Evolutionary conservation across 2,329 filamentous ascomycete genomes (phyloP).

Genomic region (Talaromyces albobiverticillius): DNA sequence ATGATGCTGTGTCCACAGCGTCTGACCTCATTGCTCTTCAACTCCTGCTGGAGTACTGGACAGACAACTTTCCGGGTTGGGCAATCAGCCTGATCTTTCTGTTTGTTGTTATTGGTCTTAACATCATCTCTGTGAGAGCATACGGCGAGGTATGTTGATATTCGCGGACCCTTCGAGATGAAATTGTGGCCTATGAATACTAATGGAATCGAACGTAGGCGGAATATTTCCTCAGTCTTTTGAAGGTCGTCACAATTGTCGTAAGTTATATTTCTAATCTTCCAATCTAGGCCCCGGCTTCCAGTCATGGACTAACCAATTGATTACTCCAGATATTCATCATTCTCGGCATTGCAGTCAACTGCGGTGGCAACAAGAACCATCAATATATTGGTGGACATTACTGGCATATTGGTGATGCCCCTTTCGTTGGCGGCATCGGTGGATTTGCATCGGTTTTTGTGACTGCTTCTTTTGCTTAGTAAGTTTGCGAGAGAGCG

Average conservation of each 20-base stretch:
- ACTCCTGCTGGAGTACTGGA: conserved; percentile 61
- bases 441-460: conserved; percentile 65
- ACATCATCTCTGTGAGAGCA: conserved; percentile 52
- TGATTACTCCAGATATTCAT: conserved; percentile 53
- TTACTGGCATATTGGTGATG: conserved; percentile 58
- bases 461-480: conserved; percentile 62
- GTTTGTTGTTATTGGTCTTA: conserved; percentile 52
- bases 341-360: conserved; percentile 60
- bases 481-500: conserved; percentile 27
- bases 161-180: background rate
- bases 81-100: conserved; percentile 62
- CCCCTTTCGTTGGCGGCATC: conserved; percentile 64
- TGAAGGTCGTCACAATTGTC: conserved; percentile 42
- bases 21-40: conserved; percentile 60
- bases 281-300: conserved; percentile 29
- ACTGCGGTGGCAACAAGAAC: conserved; percentile 54
- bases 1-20: conserved; percentile 61
- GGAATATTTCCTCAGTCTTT: conserved; percentile 41
- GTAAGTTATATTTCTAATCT: conserved; percentile 35
- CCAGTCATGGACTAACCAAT: background rate
- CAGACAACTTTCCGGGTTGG: conserved; percentile 61
- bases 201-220: conserved; percentile 22
- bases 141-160: conserved; percentile 50
- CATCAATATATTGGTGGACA: conserved; percentile 58
- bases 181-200: background rate